Percentiles rank a stretch among this genome's conserved stretches.
phyloP scores from a whole-genome alignment of 371 early-diverging fungal genomes.

The Ordospora pajunii region DNA sequence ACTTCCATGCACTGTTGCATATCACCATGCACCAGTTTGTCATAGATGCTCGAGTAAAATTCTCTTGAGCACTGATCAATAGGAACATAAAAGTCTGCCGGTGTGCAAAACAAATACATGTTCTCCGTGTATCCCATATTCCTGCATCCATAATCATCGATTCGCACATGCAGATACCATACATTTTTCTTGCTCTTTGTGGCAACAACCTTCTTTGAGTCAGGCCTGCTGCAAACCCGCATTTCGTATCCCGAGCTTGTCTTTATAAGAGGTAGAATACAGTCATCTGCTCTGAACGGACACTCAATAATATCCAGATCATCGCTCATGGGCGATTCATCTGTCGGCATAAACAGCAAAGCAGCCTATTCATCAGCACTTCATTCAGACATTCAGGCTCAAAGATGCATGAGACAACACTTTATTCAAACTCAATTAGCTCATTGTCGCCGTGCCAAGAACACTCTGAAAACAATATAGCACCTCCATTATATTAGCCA shows the following conservation, averaged over 20 bases:
- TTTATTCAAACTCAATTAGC: no score
- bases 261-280: background rate
- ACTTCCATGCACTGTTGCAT: slow-evolving; percentile 3
- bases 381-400: no score
- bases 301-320: background rate
- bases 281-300: background rate
- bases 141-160: background rate
- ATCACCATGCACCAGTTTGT: slow-evolving; percentile 3
- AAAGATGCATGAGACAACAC: no score
- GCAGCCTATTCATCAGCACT: no score
- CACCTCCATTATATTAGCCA: background rate
- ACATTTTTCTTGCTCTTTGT: background rate
- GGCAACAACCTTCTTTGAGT: slow-evolving; percentile 17
- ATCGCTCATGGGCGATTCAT: background rate
- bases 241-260: slow-evolving; percentile 20
- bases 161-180: slow-evolving; percentile 21
- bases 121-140: background rate
- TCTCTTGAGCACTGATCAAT: background rate
- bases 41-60: slow-evolving; percentile 18
- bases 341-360: no score
- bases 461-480: no score
- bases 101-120: slow-evolving; percentile 11
- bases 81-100: slow-evolving; percentile 43
- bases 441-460: no score
- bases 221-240: background rate